Percentiles rank a stretch among this genome's conserved stretches.
Evolutionary conservation across 2,329 filamentous ascomycete genomes (phyloP).

Genomic region (Xylariaceae sp.): DNA sequence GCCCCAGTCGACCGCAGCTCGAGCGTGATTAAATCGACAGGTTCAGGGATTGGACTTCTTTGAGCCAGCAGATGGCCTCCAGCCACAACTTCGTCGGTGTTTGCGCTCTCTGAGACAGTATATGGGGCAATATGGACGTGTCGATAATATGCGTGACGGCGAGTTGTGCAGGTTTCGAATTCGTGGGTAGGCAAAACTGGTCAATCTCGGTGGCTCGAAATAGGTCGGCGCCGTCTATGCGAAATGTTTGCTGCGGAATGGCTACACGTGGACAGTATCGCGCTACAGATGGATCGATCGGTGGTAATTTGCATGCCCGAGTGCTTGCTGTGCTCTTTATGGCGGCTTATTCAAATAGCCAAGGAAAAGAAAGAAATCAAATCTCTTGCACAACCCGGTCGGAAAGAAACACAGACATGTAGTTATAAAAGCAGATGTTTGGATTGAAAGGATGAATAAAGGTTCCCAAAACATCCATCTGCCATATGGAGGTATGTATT

Average conservation of each 20-base stretch:
- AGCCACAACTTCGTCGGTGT: background rate
- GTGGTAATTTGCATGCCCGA: no score
- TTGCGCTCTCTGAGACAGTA: background rate
- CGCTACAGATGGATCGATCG: conserved; percentile 1
- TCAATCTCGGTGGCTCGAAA: background rate
- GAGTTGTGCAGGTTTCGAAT: background rate
- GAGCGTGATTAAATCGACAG: conserved; percentile 28
- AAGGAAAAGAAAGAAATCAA: background rate
- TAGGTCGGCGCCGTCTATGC: background rate
- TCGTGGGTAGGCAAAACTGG: background rate
- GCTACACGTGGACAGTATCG: background rate
- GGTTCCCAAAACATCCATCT: no score
- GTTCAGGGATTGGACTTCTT: conserved; percentile 29
- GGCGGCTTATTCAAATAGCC: background rate
- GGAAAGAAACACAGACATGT: no score
- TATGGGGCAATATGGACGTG: background rate
- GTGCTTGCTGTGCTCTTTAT: background rate
- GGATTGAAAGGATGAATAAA: no score
- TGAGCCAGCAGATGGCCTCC: background rate
- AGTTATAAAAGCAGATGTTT: no score
- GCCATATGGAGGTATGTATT: no score
- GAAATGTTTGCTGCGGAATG: background rate
- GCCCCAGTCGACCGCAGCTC: conserved; percentile 34
- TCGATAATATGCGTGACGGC: background rate
- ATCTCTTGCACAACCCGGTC: background rate